These are phyloP conservation scores for Orbilia oligospora DNA, from an alignment of 2,329 filamentous ascomycete genomes.

Conservation along the genomic window DNA sequence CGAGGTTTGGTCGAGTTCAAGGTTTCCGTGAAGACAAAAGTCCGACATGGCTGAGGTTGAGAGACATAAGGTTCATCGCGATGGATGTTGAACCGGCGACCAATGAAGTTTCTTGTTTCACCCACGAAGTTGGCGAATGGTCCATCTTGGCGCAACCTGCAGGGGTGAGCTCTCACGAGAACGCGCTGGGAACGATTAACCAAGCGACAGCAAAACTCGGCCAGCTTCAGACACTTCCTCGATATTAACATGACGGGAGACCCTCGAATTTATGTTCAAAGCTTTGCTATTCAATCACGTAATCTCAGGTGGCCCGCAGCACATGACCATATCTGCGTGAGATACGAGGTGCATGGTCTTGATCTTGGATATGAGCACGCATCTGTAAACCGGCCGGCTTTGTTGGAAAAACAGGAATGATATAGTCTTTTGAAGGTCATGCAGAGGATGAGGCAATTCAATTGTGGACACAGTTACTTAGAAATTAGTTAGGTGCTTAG, in stretches of 20 bases:
- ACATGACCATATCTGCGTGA: slow-evolving; percentile 1
- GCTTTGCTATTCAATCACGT: slow-evolving; percentile 1
- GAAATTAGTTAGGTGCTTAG: too few species aligned
- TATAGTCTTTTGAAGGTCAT: too few species aligned
- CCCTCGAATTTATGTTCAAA: slow-evolving; percentile 15
- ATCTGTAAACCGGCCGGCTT: too few species aligned
- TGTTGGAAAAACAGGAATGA: too few species aligned
- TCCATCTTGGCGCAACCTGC: slow-evolving; percentile 13
- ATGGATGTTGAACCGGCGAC: slow-evolving; percentile 23
- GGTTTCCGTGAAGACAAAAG: neutral
- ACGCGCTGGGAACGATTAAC: slow-evolving; percentile 10
- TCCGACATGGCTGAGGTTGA: neutral
- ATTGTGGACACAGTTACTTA: too few species aligned
- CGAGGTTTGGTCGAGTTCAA: slow-evolving; percentile 1
- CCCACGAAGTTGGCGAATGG: slow-evolving; percentile 31
- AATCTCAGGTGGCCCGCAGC: neutral
- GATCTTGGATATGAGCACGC: neutral
- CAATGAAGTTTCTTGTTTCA: slow-evolving; percentile 38
- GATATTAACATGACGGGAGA: neutral
- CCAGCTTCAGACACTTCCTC: too few species aligned
- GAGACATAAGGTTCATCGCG: slow-evolving; percentile 12
- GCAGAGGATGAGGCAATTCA: too few species aligned
- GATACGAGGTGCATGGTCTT: slow-evolving; percentile 5
- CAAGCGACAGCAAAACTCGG: slow-evolving; percentile 7
- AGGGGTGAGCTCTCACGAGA: slow-evolving; percentile 19